Evolutionary conservation across 2,329 filamentous ascomycete species (phyloP), one percentile per base, ranked within the genome.

Genomic region (Septoria linicola): DNA sequence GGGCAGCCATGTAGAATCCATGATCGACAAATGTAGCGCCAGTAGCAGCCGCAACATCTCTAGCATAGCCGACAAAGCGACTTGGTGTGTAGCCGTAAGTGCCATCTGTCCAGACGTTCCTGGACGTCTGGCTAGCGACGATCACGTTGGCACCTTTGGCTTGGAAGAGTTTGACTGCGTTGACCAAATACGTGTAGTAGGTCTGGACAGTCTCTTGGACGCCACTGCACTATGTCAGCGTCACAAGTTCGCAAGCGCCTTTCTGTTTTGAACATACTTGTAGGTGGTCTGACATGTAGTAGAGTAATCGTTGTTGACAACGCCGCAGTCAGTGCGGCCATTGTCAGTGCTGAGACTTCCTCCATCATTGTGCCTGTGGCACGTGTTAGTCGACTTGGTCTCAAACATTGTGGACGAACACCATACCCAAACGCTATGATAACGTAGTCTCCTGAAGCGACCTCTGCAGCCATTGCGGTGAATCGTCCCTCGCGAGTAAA

Each of bases 401-500:
- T 27, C 10, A 10, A 10, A 27, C 23, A 27, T 5, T 27, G 10
- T 10, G 10, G 23, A 10, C 23, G 10, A 5, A 27, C 5, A 27
- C 10, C 23, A 5, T 27, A 27, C 23, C 85, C 84, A 61, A 88
- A 86, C 61, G 87, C 84, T 46, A 88, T 85, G 46, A 87, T 73
- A 1, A 87, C 83, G 67, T 80, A 83, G 67, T 88, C 84, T 25
- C 81, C 82, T 1, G 73, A 49, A 62, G 77, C 59, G 19, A 87
- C 72, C 2, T 73, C 62, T 25, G 74, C 68, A 40, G 78, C 76
- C 45, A 88, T 78, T 0, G 73, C 73, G 13, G 75, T 68, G 70
- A 88, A 88, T 11, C 81, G 80, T 7, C 80, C 81, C 69, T 88
- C 84, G 41, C 81, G 77, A 1, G 79, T 84, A 69, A 77, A 88